These are phyloP conservation scores for Cucurbita pepo DNA, from an alignment of 306 rosid species.

Conservation along the genomic window DNA sequence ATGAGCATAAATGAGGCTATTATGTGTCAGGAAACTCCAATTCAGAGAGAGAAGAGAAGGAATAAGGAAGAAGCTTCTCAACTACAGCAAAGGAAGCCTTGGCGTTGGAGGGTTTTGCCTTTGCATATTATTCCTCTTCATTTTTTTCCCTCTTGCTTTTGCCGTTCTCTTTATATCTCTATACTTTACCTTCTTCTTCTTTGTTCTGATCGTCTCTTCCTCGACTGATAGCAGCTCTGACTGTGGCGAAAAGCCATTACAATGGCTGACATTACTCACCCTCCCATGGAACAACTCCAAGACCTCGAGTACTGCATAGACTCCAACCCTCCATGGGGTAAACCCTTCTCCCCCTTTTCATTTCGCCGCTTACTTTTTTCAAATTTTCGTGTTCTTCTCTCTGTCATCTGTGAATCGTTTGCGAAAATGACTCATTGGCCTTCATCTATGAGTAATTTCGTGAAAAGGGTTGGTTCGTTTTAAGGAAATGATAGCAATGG, in stretches of 20 bases:
- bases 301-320: slow-evolving; percentile 98
- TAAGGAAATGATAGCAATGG: neutral
- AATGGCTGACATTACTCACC: slow-evolving; percentile 93
- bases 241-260: slow-evolving; percentile 16
- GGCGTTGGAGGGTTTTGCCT: slow-evolving; percentile 21
- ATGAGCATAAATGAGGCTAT: neutral
- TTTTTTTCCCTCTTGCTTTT: slow-evolving; percentile 18
- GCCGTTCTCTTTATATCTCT: slow-evolving; percentile 39
- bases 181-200: slow-evolving; percentile 34
- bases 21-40: neutral
- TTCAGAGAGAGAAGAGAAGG: neutral
- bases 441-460: neutral
- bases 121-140: slow-evolving; percentile 26
- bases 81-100: slow-evolving; percentile 14
- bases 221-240: slow-evolving; percentile 6
- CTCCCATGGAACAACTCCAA: slow-evolving; percentile 96
- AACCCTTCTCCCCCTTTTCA: neutral
- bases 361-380: slow-evolving; percentile 4
- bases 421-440: neutral
- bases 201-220: slow-evolving; percentile 8
- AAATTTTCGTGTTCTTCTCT: neutral
- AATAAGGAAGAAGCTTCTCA: slow-evolving; percentile 13
- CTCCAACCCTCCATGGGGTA: slow-evolving; percentile 99
- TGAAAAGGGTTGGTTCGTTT: neutral
- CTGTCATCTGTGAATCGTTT: neutral